Evolutionary conservation across 2,329 filamentous ascomycete genomes (phyloP).

Genomic region (Trichoderma sp.): DNA sequence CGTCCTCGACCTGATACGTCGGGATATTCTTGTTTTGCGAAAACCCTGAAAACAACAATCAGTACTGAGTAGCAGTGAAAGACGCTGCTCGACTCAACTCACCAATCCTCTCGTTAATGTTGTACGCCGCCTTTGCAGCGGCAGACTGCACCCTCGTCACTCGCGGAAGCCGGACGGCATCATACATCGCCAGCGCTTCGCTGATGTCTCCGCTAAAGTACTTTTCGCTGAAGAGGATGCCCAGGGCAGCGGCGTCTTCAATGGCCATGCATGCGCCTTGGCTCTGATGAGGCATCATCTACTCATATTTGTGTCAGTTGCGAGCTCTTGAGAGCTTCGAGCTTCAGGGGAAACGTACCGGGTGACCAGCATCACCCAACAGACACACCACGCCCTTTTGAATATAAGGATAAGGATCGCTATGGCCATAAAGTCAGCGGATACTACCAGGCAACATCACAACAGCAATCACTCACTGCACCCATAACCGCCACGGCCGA

Average conservation of each 20-base stretch:
- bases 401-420: slow-evolving; percentile 60
- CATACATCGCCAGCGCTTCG: slow-evolving; percentile 53
- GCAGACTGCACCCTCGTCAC: slow-evolving; percentile 60
- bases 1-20: slow-evolving; percentile 64
- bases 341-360: slow-evolving; percentile 43
- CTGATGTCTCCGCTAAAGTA: slow-evolving; percentile 52
- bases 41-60: slow-evolving; percentile 51
- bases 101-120: slow-evolving; percentile 66
- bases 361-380: slow-evolving; percentile 68
- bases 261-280: slow-evolving; percentile 72
- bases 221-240: slow-evolving; percentile 58
- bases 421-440: slow-evolving; percentile 18
- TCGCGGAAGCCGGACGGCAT: slow-evolving; percentile 56
- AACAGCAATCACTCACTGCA: slow-evolving; percentile 48
- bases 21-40: slow-evolving; percentile 59
- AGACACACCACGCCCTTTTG: slow-evolving; percentile 56
- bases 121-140: slow-evolving; percentile 59
- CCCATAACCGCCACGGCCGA: slow-evolving; percentile 64
- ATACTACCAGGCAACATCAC: not conserved
- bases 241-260: slow-evolving; percentile 65
- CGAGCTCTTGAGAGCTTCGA: not conserved
- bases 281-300: slow-evolving; percentile 69
- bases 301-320: slow-evolving; percentile 4
- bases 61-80: not conserved
- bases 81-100: not conserved